These are phyloP conservation scores for Drosera capensis DNA, from an alignment of 148 eudicot species.

Conservation along the genomic window DNA sequence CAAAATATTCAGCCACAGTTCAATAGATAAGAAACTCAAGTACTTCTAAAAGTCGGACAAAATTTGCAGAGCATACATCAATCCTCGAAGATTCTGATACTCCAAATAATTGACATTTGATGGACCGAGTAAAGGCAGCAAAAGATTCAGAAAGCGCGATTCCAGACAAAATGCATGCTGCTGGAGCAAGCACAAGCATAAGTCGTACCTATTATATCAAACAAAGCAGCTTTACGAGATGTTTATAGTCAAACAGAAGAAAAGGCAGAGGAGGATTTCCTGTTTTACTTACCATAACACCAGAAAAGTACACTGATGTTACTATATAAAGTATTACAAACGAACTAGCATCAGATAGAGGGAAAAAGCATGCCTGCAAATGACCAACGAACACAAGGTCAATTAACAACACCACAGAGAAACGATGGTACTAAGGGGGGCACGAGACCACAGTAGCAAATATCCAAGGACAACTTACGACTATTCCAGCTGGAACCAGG, in stretches of 20 bases:
- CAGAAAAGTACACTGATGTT: slow-evolving; percentile 90
- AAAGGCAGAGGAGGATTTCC: not conserved
- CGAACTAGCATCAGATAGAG: slow-evolving; percentile 93
- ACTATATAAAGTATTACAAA: slow-evolving; percentile 84
- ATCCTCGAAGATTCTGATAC: slow-evolving; percentile 17
- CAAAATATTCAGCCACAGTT: not conserved
- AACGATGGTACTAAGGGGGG: too few species aligned
- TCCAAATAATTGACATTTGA: slow-evolving; percentile 55
- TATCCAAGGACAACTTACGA: slow-evolving; percentile 40
- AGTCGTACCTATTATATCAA: slow-evolving; percentile 60
- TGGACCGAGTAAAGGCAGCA: slow-evolving; percentile 66
- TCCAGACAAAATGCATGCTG: slow-evolving; percentile 96
- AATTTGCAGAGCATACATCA: slow-evolving; percentile 28
- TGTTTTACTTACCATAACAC: slow-evolving; percentile 68
- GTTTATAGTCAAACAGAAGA: not conserved
- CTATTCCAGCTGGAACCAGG: slow-evolving; percentile 95
- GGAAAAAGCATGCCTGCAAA: slow-evolving; percentile 79
- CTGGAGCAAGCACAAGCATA: slow-evolving; percentile 98
- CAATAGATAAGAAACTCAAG: not conserved
- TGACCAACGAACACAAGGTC: slow-evolving; percentile 5
- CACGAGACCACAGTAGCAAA: too few species aligned
- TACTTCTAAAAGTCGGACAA: too few species aligned
- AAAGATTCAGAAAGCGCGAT: slow-evolving; percentile 96
- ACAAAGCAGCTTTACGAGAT: not conserved
- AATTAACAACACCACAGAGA: too few species aligned